phyloP scores from a whole-genome alignment of 1,284 basidiomycete genomes.

The Uromyces viciae-fabae region DNA sequence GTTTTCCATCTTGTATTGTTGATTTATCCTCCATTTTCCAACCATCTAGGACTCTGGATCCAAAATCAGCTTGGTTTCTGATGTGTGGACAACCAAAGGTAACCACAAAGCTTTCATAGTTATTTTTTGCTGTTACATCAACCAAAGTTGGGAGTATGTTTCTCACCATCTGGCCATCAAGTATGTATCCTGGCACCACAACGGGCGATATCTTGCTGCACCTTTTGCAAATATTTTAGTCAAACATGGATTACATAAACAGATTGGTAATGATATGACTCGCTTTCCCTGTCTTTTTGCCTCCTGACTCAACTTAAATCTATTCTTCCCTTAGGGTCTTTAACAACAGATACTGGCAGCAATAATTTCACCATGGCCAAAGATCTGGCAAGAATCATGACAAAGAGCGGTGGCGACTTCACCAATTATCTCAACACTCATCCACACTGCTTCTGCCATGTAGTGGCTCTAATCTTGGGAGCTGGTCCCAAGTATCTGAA shows the following conservation, averaged over 20 bases:
- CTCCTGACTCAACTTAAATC: no score
- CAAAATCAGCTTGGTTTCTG: background rate
- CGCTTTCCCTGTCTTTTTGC: no score
- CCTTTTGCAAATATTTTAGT: background rate
- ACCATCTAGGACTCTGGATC: background rate
- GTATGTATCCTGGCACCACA: background rate
- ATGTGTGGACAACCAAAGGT: background rate
- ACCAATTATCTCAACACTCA: background rate
- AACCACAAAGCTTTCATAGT: no score
- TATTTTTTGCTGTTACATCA: background rate
- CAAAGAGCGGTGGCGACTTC: background rate
- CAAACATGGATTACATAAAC: no score
- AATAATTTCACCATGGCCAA: slow-evolving; percentile 11
- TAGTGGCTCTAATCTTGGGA: background rate
- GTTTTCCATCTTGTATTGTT: no score
- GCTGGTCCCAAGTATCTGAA: background rate
- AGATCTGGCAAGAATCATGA: background rate
- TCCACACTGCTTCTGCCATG: background rate
- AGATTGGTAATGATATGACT: no score
- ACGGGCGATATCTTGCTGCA: background rate
- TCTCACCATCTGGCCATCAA: background rate
- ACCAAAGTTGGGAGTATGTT: background rate
- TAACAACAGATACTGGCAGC: background rate
- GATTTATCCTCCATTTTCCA: no score
- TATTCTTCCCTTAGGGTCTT: no score